These are phyloP conservation scores for Xylaria bambusicola DNA, from an alignment of 495 filamentous ascomycete species.

Conservation along the genomic window DNA sequence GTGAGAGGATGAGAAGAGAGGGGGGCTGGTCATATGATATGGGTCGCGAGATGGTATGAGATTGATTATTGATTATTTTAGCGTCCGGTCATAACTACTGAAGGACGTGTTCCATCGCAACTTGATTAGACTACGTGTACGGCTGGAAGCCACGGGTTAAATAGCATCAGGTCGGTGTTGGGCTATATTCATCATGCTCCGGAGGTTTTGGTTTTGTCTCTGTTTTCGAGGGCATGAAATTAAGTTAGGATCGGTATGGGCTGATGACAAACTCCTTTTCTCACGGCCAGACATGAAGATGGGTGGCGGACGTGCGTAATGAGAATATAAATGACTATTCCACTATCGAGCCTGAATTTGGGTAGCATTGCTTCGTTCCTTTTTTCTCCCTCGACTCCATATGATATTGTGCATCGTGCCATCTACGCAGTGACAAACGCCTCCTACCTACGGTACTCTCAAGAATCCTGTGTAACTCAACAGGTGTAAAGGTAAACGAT, in stretches of 20 bases:
- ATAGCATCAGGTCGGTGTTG: conserved; percentile 12
- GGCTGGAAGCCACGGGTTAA: not conserved
- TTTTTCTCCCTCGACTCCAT: not conserved
- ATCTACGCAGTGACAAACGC: too few relatives aligned
- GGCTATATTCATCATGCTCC: not conserved
- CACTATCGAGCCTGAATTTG: not conserved
- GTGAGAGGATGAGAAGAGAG: conserved; percentile 77
- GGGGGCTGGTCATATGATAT: conserved; percentile 81
- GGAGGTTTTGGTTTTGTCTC: not conserved
- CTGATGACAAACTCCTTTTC: not conserved
- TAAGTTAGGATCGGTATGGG: not conserved
- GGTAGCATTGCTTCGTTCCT: not conserved
- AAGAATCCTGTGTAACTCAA: too few relatives aligned
- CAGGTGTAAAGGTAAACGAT: too few relatives aligned
- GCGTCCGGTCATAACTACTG: not conserved
- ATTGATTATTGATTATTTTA: not conserved
- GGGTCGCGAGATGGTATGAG: conserved; percentile 42
- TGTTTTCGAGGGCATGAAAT: not conserved
- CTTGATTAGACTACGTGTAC: not conserved
- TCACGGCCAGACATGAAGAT: conserved; percentile 4
- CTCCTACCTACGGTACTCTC: too few relatives aligned
- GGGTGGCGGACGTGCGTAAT: not conserved
- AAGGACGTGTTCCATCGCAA: not conserved
- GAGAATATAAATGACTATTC: not conserved
- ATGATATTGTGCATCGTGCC: too few relatives aligned